phyloP scores from a whole-genome alignment of 148 eudicot genomes.

The Selenicereus undatus region DNA sequence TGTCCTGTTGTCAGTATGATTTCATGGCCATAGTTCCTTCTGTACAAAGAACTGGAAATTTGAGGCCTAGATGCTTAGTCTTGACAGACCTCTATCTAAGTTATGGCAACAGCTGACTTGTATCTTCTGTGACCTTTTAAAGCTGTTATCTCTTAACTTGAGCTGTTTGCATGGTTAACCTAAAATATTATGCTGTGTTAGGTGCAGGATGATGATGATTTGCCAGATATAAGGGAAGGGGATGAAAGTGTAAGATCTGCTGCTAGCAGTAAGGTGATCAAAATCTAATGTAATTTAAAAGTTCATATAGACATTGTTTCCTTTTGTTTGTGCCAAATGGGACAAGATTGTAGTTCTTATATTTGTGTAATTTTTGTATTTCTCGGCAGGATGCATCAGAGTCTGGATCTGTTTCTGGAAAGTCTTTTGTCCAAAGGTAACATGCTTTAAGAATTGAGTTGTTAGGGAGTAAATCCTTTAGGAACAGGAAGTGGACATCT shows the following conservation, averaged over 20 bases:
- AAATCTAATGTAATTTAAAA: conserved; percentile 1
- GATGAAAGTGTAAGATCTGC: conserved; percentile 47
- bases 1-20: neutral
- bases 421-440: conserved; percentile 45
- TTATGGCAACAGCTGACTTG: neutral
- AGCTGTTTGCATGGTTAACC: neutral
- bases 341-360: neutral
- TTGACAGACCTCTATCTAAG: neutral
- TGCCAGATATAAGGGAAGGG: conserved; percentile 59
- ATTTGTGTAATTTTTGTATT: neutral
- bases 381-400: conserved; percentile 46
- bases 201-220: conserved; percentile 88
- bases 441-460: conserved; percentile 8
- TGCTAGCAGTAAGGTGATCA: conserved; percentile 45
- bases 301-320: neutral
- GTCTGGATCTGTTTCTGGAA: conserved; percentile 36
- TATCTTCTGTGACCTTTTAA: conserved; percentile 15
- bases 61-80: neutral
- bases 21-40: neutral
- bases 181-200: conserved; percentile 25
- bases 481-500: neutral
- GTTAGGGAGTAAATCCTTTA: neutral
- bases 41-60: neutral
- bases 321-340: conserved; percentile 4
- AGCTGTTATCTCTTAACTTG: conserved; percentile 7